These are phyloP conservation scores for Aphanomyces astaci DNA, from an alignment of 352 stramenopile genomes.

Conservation along the genomic window DNA sequence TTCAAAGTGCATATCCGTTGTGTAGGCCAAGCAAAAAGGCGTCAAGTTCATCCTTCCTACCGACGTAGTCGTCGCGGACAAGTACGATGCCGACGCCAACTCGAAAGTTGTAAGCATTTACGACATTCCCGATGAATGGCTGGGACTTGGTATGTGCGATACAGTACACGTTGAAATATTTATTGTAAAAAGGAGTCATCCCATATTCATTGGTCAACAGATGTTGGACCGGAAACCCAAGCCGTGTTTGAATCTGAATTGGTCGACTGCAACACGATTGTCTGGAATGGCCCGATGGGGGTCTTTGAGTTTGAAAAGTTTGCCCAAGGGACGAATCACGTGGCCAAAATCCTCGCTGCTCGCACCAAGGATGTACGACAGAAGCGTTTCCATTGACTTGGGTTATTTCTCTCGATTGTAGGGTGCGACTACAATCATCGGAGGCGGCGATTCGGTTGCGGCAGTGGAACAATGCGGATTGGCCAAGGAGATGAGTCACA, in stretches of 20 bases:
- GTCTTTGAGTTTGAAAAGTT: slow-evolving; percentile 98
- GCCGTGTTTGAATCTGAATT: slow-evolving; percentile 75
- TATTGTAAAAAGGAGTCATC: too few species aligned
- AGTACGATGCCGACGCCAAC: slow-evolving; percentile 60
- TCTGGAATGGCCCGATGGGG: slow-evolving; percentile 96
- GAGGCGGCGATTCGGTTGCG: slow-evolving; percentile 94
- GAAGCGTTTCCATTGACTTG: too few species aligned
- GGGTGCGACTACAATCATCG: slow-evolving; percentile 85
- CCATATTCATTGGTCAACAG: slow-evolving; percentile 22
- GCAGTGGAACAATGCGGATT: slow-evolving; percentile 91
- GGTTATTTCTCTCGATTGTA: slow-evolving; percentile 13
- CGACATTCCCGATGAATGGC: slow-evolving; percentile 93
- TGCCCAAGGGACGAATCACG: slow-evolving; percentile 87
- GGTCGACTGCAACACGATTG: slow-evolving; percentile 85
- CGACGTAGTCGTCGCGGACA: slow-evolving; percentile 93
- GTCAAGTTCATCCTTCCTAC: slow-evolving; percentile 87
- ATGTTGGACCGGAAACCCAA: slow-evolving; percentile 60
- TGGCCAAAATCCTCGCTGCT: slow-evolving; percentile 89
- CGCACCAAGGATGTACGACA: slow-evolving; percentile 56
- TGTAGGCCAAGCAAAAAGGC: slow-evolving; percentile 76
- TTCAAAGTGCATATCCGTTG: too few species aligned
- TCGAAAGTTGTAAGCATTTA: slow-evolving; percentile 55
- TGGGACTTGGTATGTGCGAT: slow-evolving; percentile 72
- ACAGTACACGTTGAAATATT: background rate
- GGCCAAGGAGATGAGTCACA: slow-evolving; percentile 92